phyloP scores from a whole-genome alignment of 2,329 filamentous ascomycete species.

The Nothomitra cinnamomea region DNA sequence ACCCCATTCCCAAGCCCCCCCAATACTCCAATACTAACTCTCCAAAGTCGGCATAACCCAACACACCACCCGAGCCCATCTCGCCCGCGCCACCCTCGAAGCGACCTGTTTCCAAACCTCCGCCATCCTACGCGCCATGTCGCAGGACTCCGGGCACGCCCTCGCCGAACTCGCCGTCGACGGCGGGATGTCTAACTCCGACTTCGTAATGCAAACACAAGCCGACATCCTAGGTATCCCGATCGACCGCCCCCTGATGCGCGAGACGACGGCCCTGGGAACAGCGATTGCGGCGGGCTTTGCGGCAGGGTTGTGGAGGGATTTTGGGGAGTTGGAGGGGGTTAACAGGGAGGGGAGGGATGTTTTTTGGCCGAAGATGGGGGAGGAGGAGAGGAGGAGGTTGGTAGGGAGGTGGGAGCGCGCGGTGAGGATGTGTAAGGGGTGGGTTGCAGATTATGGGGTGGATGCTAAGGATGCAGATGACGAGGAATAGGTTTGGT shows the following conservation, averaged over 20 bases:
- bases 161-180: constrained; percentile 67
- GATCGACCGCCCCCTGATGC: constrained; percentile 72
- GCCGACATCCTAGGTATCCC: constrained; percentile 72
- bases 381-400: constrained; percentile 36
- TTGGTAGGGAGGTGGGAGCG: constrained; percentile 59
- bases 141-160: constrained; percentile 61
- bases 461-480: neutral
- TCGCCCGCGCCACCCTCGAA: constrained; percentile 77
- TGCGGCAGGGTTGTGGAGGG: constrained; percentile 61
- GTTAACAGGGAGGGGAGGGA: constrained; percentile 55
- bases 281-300: constrained; percentile 83
- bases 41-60: constrained; percentile 75
- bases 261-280: constrained; percentile 76
- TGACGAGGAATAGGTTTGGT: neutral
- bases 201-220: constrained; percentile 52
- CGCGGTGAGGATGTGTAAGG: constrained; percentile 63
- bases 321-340: constrained; percentile 53
- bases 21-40: too few relatives aligned
- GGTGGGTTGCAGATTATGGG: constrained; percentile 38
- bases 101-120: constrained; percentile 87
- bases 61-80: constrained; percentile 70
- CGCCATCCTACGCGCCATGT: constrained; percentile 84
- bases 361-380: constrained; percentile 51
- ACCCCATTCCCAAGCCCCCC: neutral
- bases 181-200: constrained; percentile 76